These are phyloP conservation scores for Amauroascus verrucosus DNA, from an alignment of 2,329 filamentous ascomycete genomes.

Conservation along the genomic window DNA sequence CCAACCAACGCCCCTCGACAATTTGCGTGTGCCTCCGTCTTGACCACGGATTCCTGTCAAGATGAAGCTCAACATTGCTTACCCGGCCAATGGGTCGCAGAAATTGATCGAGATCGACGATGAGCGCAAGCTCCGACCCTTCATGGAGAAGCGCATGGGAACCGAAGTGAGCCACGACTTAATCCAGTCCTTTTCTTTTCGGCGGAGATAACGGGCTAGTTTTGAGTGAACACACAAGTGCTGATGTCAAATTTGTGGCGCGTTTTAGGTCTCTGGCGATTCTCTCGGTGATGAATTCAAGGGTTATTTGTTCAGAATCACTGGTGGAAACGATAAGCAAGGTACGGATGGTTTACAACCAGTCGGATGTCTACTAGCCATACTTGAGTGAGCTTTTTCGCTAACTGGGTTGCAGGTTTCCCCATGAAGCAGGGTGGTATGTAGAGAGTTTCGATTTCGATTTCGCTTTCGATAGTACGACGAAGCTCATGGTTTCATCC, in stretches of 20 bases:
- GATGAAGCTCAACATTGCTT: conserved; percentile 73
- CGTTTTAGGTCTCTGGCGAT: conserved; percentile 69
- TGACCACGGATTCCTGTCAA: conserved; percentile 43
- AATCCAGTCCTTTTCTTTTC: conserved; percentile 14
- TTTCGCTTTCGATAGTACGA: conserved; percentile 18
- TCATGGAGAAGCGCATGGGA: conserved; percentile 94
- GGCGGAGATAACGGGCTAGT: conserved; percentile 12
- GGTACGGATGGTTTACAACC: conserved; percentile 34
- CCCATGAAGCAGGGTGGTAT: conserved; percentile 97
- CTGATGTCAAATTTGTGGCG: conserved; percentile 20
- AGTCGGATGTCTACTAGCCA: neutral
- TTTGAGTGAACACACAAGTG: conserved; percentile 21
- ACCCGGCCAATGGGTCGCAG: conserved; percentile 99
- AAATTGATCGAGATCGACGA: conserved; percentile 99
- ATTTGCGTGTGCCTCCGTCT: conserved; percentile 39
- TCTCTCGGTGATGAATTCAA: conserved; percentile 98
- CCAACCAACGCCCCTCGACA: conserved; percentile 34
- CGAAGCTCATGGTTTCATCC: neutral
- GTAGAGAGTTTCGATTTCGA: conserved; percentile 25
- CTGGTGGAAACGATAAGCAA: conserved; percentile 99
- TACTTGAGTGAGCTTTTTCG: neutral
- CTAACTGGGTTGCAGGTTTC: conserved; percentile 52
- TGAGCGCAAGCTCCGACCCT: conserved; percentile 97
- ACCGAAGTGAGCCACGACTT: conserved; percentile 36
- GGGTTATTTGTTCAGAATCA: conserved; percentile 99